phyloP scores from a whole-genome alignment of 1,284 basidiomycete genomes.

The Cerrena zonata region DNA sequence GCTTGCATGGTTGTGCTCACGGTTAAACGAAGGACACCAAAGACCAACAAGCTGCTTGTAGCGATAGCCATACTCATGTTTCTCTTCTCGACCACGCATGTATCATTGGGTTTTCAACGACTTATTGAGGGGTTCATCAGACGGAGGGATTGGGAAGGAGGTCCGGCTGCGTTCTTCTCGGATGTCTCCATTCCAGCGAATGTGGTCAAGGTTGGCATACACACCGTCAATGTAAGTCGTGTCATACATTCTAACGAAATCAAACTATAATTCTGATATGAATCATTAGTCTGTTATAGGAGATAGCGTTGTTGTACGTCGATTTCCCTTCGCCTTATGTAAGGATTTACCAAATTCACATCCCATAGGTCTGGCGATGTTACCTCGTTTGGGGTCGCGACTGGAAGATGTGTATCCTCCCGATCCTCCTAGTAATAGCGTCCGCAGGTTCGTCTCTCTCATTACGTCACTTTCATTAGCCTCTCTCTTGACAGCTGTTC shows the following conservation, averaged over 20 bases:
- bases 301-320: slow-evolving; percentile 32
- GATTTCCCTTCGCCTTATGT: background rate
- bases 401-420: slow-evolving; percentile 29
- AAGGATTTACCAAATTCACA: background rate
- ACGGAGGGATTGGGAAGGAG: slow-evolving; percentile 28
- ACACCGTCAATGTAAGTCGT: slow-evolving; percentile 30
- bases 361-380: slow-evolving; percentile 32
- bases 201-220: slow-evolving; percentile 35
- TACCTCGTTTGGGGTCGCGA: slow-evolving; percentile 33
- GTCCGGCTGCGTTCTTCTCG: slow-evolving; percentile 33
- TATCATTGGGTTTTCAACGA: slow-evolving; percentile 34
- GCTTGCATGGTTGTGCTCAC: slow-evolving; percentile 30
- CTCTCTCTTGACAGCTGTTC: background rate
- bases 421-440: slow-evolving; percentile 28
- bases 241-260: background rate
- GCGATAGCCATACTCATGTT: slow-evolving; percentile 32
- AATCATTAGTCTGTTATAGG: slow-evolving; percentile 28
- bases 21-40: slow-evolving; percentile 25
- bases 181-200: slow-evolving; percentile 34
- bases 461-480: background rate
- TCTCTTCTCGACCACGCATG: slow-evolving; percentile 32
- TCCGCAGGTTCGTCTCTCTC: slow-evolving; percentile 24
- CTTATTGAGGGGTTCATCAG: slow-evolving; percentile 35
- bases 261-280: background rate
- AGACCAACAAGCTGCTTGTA: slow-evolving; percentile 29